Base-by-base conservation (phyloP, 345 rosid species). In the Bretschneidera sinensis region DNA sequence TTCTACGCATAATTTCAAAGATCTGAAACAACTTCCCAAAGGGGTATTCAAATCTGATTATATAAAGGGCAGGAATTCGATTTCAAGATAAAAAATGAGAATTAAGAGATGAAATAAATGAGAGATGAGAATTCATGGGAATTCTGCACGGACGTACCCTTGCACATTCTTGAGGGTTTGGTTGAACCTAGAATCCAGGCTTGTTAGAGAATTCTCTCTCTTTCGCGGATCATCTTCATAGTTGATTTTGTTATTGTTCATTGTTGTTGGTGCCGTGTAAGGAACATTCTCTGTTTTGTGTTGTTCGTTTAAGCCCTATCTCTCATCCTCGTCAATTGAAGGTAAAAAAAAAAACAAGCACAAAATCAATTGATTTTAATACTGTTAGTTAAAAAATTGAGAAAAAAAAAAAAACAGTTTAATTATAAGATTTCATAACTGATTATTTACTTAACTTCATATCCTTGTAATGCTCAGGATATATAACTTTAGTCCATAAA, bases 131-230 rank as follows among this genome's bases (percentile, higher is more conserved):
- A 50, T 54, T 4, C 6, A 52, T 18, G 49, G 59, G 16, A 35
- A 34, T 15, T 0, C 7, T 24, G 13, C 31, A 6, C 1, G 24
- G 18, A 39, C 45, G 16, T 74, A 89, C 98, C 94, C 97, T 53
- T 89, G 96, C 55, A 92, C 96, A 74, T 85, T 92, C 57, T 83
- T 87, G 66, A 92, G 94, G 28, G 96, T 89, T 47, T 85, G 99
- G 68, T 81, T 87, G 85, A 92, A 84, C 74, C 96, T 76, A 35
- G 99, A 85, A 78, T 87, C 96, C 54, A 81, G 66, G 62, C 79
- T 85, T 25, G 84, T 64, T 20, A 62, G 64, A 14, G 72, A 65
- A 39, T 13, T 39, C 15, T 11, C 14, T 56, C 59, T 13, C 80
- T 83, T 54, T 69, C 76, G 66, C 72, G 67, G n/a, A 24, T 39